Base-by-base conservation (phyloP, 2,329 filamentous ascomycete species). In the Rhinocladiella mackenziei region DNA sequence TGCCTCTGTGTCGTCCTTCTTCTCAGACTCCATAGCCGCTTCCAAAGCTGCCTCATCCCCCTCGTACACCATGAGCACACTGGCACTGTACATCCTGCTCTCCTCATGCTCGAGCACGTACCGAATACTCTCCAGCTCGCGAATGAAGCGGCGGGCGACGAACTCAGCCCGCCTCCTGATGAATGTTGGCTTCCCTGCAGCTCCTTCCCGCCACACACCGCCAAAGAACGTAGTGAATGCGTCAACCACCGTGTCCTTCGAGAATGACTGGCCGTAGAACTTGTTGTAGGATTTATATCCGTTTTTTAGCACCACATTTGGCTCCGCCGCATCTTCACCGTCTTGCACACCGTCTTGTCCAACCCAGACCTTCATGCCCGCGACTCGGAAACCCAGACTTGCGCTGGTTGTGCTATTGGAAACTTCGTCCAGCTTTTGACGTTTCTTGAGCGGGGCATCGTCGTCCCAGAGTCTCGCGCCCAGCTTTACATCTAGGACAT, bases 401-500 rank as follows among this genome's bases (percentile, higher is more conserved):
- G 49, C 52, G 20, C 43, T 50, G 18, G 52, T 55, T 1, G 52
- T 50, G 14, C 34, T 18, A n/a, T 19, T 29, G 10, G 52, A 31
- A 7, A 53, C 46, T n/a, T 53, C 49, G 13, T 55, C 52, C 14
- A 55, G 34, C 33, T 43, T 52, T 34, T 32, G 33, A 13, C 49
- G 38, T 35, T 55, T 55, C 20, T 75, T 71, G 1, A 69, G 65
- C 17, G 73, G 71, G 3, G 81, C 77, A 50, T 72, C 71, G 26
- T 94, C 86, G 10, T 86, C 91, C 84, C 89, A 97, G 4, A 98
- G 70, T 22, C 86, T 78, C 37, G 81, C 76, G 31, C 92, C 92
- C 14, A 98, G 78, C 69, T 98, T 98, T 54, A 94, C 78, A 61
- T 98, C 92, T 45, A 98, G 72, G 5, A 98, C 88, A 57, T 95